Conservation (phyloP, 2,329 filamentous ascomycete species). For the Aurifilum marmelostoma region DNA sequence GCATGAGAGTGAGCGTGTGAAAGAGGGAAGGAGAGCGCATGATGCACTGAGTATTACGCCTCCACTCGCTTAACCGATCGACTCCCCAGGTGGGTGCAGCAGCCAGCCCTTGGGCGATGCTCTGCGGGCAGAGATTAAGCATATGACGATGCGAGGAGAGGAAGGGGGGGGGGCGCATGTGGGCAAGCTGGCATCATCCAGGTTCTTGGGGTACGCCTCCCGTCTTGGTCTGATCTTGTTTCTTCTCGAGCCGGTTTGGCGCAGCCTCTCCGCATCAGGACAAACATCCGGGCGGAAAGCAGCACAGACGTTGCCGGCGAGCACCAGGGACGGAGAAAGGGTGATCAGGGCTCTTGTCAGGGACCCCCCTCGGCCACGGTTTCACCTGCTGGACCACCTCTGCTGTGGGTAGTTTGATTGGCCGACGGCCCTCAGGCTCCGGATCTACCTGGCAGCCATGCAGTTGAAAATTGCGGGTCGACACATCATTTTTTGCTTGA, state of each 20-base stretch:
- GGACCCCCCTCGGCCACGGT: background rate
- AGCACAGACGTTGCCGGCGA: constrained; percentile 8
- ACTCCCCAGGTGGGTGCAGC: background rate
- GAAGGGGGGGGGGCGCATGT: too few species aligned
- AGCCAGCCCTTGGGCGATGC: background rate
- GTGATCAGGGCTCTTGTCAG: background rate
- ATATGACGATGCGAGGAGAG: background rate
- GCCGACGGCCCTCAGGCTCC: background rate
- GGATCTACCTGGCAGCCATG: constrained; percentile 9
- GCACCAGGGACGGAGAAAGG: background rate
- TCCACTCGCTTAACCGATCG: background rate
- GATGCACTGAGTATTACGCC: background rate
- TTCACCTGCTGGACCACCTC: background rate
- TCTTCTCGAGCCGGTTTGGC: background rate
- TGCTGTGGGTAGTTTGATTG: constrained; percentile 1
- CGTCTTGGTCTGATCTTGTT: background rate
- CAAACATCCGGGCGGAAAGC: background rate
- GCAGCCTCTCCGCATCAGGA: background rate
- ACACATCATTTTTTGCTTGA: background rate
- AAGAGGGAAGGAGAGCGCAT: background rate
- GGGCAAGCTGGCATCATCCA: background rate
- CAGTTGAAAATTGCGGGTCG: background rate
- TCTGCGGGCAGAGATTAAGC: background rate
- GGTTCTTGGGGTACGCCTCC: constrained; percentile 1
- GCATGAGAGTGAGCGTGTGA: too few species aligned